Conservation (phyloP, 441 rosid species). For the Adansonia gregorii region DNA sequence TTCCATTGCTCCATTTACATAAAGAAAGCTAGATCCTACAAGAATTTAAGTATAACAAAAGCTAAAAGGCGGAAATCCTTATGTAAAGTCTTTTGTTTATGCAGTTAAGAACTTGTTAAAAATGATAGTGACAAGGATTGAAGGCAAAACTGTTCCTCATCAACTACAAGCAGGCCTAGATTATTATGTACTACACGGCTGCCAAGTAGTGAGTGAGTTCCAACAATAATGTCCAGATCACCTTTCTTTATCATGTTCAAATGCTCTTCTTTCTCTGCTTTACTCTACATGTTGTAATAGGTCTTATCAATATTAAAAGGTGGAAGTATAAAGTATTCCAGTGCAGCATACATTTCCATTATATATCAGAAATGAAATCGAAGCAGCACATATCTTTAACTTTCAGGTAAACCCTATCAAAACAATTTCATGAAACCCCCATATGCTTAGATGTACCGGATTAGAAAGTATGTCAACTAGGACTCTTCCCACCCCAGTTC, state of each 20-base stretch:
- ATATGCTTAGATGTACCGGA: not conserved
- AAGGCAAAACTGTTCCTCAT: constrained; percentile 92
- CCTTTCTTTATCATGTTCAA: constrained; percentile 80
- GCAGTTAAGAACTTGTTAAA: constrained; percentile 26
- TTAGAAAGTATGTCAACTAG: constrained; percentile 5
- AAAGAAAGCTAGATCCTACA: constrained; percentile 12
- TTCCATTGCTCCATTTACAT: not conserved
- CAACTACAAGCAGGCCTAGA: constrained; percentile 96
- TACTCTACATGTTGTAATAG: constrained; percentile 60
- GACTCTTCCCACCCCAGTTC: not conserved
- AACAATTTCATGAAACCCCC: not conserved
- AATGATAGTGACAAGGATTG: constrained; percentile 23
- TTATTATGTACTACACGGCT: constrained; percentile 86
- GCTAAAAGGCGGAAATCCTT: not conserved
- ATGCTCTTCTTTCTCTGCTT: constrained; percentile 75
- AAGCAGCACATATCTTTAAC: constrained; percentile 14
- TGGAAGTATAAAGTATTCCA: not conserved
- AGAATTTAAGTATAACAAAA: not conserved
- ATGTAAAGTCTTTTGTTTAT: constrained; percentile 3
- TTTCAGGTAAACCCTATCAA: constrained; percentile 6
- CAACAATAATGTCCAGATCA: constrained; percentile 79
- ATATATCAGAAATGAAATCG: constrained; percentile 19
- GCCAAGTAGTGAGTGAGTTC: constrained; percentile 98
- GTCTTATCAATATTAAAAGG: constrained; percentile 31
- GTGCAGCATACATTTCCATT: constrained; percentile 16